Conservation (phyloP, 169 alveolate genomes). For the Blepharisma undulans region DNA sequence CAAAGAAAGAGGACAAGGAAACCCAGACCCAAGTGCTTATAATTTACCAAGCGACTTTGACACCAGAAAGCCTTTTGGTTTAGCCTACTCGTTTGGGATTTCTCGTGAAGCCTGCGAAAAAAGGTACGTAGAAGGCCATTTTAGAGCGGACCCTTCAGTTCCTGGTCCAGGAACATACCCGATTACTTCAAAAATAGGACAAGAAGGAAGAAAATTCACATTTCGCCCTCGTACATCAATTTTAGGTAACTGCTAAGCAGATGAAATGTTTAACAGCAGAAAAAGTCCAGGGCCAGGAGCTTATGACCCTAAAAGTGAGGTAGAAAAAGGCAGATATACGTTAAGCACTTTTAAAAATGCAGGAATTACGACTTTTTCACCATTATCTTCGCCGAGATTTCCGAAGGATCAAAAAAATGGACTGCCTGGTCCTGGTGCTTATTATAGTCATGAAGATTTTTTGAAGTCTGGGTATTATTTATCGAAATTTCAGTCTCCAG, state of each 20-base stretch:
- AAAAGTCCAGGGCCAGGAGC: constrained; percentile 23
- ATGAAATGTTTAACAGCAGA: background rate
- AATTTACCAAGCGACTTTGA: constrained; percentile 33
- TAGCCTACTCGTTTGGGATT: constrained; percentile 54
- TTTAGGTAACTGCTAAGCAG: background rate
- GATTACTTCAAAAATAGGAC: constrained; percentile 21
- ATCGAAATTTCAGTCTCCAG: background rate
- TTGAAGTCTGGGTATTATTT: background rate
- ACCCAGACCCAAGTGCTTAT: constrained; percentile 54
- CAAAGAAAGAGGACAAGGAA: constrained; percentile 37
- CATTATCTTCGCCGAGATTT: constrained; percentile 46
- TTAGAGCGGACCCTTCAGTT: constrained; percentile 14
- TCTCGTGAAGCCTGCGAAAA: constrained; percentile 46
- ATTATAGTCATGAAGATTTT: background rate
- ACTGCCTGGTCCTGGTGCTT: constrained; percentile 36
- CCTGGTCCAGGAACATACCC: constrained; percentile 66
- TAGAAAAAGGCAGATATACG: constrained; percentile 47
- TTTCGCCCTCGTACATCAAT: background rate
- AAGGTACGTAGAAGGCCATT: constrained; percentile 24
- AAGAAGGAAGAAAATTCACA: background rate
- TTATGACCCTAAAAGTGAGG: background rate
- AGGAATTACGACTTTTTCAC: constrained; percentile 40
- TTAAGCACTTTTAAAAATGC: constrained; percentile 50
- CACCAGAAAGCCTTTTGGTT: constrained; percentile 6
- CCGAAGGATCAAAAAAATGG: constrained; percentile 25